Evolutionary conservation across 352 stramenopile species (phyloP).

Genomic region (Globisporangium apiculatum): DNA sequence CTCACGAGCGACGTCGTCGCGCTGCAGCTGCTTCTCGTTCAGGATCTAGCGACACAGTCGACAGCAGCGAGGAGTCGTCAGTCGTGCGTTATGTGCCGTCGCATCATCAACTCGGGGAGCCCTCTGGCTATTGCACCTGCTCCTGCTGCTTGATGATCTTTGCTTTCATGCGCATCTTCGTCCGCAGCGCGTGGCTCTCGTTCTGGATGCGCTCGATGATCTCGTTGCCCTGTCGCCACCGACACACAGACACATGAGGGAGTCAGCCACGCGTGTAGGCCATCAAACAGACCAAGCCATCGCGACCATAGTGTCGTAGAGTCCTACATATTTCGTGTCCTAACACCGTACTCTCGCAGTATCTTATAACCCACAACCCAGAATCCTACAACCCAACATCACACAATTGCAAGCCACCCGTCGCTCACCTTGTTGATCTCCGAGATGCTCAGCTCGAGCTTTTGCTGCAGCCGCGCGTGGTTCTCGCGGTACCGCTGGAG

Average conservation of each 20-base stretch:
- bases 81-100: not conserved
- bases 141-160: slow-evolving; percentile 90
- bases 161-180: slow-evolving; percentile 82
- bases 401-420: too few relatives aligned
- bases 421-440: slow-evolving; percentile 86
- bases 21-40: slow-evolving; percentile 73
- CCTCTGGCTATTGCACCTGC: slow-evolving; percentile 21
- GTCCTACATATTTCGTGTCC: too few relatives aligned
- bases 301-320: too few relatives aligned
- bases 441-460: slow-evolving; percentile 83
- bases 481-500: slow-evolving; percentile 86
- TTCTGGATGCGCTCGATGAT: slow-evolving; percentile 87
- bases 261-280: too few relatives aligned
- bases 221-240: slow-evolving; percentile 61
- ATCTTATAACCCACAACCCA: too few relatives aligned
- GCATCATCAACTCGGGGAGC: too few relatives aligned
- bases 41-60: slow-evolving; percentile 28
- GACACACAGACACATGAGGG: not conserved
- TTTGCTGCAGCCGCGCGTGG: slow-evolving; percentile 74
- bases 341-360: too few relatives aligned
- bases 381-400: too few relatives aligned
- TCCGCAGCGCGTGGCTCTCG: slow-evolving; percentile 68
- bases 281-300: too few relatives aligned
- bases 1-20: slow-evolving; percentile 50
- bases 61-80: not conserved